Evolutionary conservation across 164 flowering plant species (phyloP).

Genomic region (Annona cherimola): DNA sequence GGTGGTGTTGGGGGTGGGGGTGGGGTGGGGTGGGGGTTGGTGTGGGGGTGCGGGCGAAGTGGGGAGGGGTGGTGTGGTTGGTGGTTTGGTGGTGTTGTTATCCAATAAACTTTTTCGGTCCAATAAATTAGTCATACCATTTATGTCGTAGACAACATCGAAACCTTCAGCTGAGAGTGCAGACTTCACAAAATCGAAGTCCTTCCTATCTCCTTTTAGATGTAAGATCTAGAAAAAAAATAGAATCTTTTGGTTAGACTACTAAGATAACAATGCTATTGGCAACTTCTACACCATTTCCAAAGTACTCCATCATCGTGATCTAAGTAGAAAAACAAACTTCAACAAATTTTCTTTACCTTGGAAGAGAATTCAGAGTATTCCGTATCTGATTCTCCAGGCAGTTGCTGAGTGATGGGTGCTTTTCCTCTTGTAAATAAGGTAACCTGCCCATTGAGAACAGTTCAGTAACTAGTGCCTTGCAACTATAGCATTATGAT

Average conservation of each 20-base stretch:
- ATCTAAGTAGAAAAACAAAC: not conserved
- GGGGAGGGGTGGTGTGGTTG: no score
- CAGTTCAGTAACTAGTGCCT: not conserved
- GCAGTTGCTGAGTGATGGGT: constrained; percentile 81
- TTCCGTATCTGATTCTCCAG: constrained; percentile 77
- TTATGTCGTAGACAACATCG: constrained; percentile 92
- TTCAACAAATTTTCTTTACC: constrained; percentile 30
- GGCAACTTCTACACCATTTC: not conserved
- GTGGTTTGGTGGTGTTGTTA: no score
- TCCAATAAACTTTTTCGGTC: no score
- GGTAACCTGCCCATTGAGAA: constrained; percentile 48
- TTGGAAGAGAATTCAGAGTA: constrained; percentile 68
- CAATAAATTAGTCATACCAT: constrained; percentile 41
- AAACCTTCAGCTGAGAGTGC: constrained; percentile 88
- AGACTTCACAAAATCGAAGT: constrained; percentile 76
- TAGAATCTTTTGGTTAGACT: not conserved
- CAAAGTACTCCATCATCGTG: not conserved
- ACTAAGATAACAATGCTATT: not conserved
- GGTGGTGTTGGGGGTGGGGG: no score
- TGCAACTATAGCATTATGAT: not conserved
- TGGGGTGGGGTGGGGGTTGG: no score
- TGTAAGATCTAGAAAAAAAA: constrained; percentile 56
- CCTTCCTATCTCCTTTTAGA: constrained; percentile 96
- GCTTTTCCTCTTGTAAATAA: constrained; percentile 95
- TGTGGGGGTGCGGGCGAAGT: not conserved